Conservation (phyloP, 1,284 basidiomycete species). For the Xerocomus cyaneibrunnescens region DNA sequence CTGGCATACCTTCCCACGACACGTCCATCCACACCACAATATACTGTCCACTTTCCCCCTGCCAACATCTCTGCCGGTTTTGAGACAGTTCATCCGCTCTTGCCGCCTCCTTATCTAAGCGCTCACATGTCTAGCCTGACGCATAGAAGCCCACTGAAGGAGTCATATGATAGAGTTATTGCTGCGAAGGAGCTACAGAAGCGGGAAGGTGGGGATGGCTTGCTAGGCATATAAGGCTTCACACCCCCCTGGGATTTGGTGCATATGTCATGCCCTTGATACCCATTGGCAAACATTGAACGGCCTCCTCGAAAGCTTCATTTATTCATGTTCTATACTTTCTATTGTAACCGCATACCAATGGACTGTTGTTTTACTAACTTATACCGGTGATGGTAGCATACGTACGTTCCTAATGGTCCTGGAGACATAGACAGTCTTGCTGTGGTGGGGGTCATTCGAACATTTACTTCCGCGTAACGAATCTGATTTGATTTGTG, state of each 20-base stretch:
- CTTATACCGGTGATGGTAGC: conserved; percentile 11
- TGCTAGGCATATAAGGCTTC: conserved; percentile 1
- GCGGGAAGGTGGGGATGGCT: conserved; percentile 12
- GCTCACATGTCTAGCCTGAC: conserved; percentile 66
- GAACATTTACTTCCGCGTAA: background rate
- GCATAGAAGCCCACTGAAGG: conserved; percentile 61
- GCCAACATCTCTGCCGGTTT: conserved; percentile 49
- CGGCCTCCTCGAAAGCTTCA: conserved; percentile 16
- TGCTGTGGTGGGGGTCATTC: background rate
- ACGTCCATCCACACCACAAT: conserved; percentile 53
- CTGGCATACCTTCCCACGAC: conserved; percentile 56
- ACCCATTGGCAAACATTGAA: conserved; percentile 17
- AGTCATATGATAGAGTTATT: conserved; percentile 66
- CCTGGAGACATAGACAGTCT: background rate
- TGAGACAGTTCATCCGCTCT: conserved; percentile 61
- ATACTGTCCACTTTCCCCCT: conserved; percentile 53
- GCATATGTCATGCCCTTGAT: conserved; percentile 17
- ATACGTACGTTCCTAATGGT: conserved; percentile 1
- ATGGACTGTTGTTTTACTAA: conserved; percentile 17
- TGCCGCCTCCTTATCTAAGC: conserved; percentile 67
- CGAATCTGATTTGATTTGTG: background rate
- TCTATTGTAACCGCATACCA: conserved; percentile 26
- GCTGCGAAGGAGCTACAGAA: conserved; percentile 47
- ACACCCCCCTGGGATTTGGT: background rate
- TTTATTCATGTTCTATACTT: conserved; percentile 29